Percentiles rank a stretch among this genome's conserved stretches.
Evolutionary conservation across 345 rosid genomes (phyloP).

Genomic region (Eucalyptus sideroxylon): DNA sequence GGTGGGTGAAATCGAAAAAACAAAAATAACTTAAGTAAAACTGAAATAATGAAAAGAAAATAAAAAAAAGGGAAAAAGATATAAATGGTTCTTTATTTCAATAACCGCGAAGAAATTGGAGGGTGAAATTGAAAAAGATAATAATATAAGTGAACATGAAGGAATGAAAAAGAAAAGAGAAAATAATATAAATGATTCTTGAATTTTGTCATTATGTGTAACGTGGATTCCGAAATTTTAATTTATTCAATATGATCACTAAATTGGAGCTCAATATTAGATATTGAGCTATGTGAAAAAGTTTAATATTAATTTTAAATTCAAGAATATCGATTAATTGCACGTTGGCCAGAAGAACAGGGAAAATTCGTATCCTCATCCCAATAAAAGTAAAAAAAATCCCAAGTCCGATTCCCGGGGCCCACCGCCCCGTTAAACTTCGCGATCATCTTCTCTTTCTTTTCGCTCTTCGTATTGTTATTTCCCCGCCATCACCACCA

Average conservation of each 20-base stretch:
- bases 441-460: background rate
- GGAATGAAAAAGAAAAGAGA: too few relatives aligned
- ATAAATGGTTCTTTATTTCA: background rate
- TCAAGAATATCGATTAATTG: too few relatives aligned
- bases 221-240: accelerated
- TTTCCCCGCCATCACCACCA: background rate
- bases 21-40: background rate
- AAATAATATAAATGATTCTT: too few relatives aligned
- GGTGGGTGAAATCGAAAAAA: background rate
- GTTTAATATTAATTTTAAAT: accelerated
- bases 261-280: accelerated
- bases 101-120: accelerated
- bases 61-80: accelerated
- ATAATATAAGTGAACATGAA: too few relatives aligned
- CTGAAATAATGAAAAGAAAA: background rate
- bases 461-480: background rate
- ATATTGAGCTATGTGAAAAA: accelerated
- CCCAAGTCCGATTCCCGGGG: background rate
- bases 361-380: background rate
- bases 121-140: too few relatives aligned
- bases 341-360: too few relatives aligned
- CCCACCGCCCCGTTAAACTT: background rate
- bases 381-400: background rate
- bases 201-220: accelerated
- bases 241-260: accelerated